phyloP scores from a whole-genome alignment of 2,329 filamentous ascomycete genomes.

The Colletotrichum tanaceti region DNA sequence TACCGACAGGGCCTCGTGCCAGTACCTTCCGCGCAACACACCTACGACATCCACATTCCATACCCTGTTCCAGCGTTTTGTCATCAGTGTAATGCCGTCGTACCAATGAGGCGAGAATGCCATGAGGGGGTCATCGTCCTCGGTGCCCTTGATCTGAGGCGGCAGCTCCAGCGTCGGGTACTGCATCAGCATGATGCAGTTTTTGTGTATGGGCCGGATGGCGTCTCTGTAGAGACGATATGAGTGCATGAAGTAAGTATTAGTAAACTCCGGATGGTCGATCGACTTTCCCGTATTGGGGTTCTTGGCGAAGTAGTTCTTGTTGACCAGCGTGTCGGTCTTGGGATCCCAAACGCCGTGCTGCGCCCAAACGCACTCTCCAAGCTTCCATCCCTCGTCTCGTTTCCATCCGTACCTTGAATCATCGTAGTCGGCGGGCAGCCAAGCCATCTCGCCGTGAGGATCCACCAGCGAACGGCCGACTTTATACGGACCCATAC shows the following conservation, averaged over 20 bases:
- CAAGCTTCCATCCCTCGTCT: constrained; percentile 88
- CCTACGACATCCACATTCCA: constrained; percentile 99
- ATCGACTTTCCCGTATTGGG: constrained; percentile 79
- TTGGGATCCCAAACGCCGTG: constrained; percentile 93
- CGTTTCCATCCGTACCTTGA: constrained; percentile 90
- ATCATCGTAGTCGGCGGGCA: constrained; percentile 86
- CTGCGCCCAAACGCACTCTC: constrained; percentile 97
- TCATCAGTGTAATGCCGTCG: constrained; percentile 95
- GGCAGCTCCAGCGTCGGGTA: constrained; percentile 93
- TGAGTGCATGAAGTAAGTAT: constrained; percentile 89
- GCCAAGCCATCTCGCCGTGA: constrained; percentile 85
- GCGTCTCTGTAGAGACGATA: constrained; percentile 81
- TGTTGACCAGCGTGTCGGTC: constrained; percentile 80
- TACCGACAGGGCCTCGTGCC: constrained; percentile 89
- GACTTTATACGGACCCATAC: constrained; percentile 90
- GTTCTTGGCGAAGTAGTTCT: constrained; percentile 88
- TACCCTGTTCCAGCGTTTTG: constrained; percentile 97
- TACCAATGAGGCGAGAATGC: constrained; percentile 97
- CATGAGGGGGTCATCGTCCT: constrained; percentile 89
- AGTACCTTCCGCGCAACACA: constrained; percentile 87
- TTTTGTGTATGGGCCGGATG: constrained; percentile 80
- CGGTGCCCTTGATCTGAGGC: constrained; percentile 85
- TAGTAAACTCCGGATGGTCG: constrained; percentile 87
- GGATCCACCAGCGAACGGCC: constrained; percentile 88
- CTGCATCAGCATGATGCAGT: constrained; percentile 90